phyloP scores from a whole-genome alignment of 352 stramenopile species.

The Pythium dissimile region DNA sequence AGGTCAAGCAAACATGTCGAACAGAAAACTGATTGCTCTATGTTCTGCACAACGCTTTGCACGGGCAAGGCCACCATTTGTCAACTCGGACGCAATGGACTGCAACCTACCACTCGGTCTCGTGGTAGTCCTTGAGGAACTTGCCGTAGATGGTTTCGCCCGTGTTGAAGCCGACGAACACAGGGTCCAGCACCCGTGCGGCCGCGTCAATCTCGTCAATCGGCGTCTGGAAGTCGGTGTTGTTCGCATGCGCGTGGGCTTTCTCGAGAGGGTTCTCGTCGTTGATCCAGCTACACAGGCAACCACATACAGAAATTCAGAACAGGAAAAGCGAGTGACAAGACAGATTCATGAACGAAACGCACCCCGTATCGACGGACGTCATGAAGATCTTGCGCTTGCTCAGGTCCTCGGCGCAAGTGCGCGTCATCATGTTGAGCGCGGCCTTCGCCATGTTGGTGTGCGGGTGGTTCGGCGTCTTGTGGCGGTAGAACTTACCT shows the following conservation, averaged over 20 bases:
- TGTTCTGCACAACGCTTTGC: too few species aligned
- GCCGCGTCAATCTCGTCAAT: slow-evolving; percentile 98
- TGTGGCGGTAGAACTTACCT: slow-evolving; percentile 98
- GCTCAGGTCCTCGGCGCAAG: slow-evolving; percentile 92
- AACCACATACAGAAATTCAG: slow-evolving; percentile 1
- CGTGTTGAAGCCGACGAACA: slow-evolving; percentile 88
- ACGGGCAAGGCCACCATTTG: too few species aligned
- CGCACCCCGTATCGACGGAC: slow-evolving; percentile 94
- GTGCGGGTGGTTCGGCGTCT: slow-evolving; percentile 96
- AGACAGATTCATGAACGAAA: too few species aligned
- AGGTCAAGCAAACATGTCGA: too few species aligned
- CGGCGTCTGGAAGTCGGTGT: slow-evolving; percentile 95
- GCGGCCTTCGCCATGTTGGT: slow-evolving; percentile 98
- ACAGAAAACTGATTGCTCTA: too few species aligned
- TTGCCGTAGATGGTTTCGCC: slow-evolving; percentile 67
- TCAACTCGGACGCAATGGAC: too few species aligned
- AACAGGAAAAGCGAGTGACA: background rate
- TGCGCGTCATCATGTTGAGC: slow-evolving; percentile 99
- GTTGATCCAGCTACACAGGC: slow-evolving; percentile 93
- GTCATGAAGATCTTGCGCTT: slow-evolving; percentile 97
- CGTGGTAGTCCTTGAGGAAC: slow-evolving; percentile 89
- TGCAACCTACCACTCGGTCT: slow-evolving; percentile 81
- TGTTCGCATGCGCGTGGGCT: slow-evolving; percentile 88
- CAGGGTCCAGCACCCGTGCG: slow-evolving; percentile 93
- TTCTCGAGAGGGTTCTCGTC: slow-evolving; percentile 96